Evolutionary conservation across 495 filamentous ascomycete genomes (phyloP), one percentile per base, ranked within the genome.

Genomic region (Aspergillus biplanus): DNA sequence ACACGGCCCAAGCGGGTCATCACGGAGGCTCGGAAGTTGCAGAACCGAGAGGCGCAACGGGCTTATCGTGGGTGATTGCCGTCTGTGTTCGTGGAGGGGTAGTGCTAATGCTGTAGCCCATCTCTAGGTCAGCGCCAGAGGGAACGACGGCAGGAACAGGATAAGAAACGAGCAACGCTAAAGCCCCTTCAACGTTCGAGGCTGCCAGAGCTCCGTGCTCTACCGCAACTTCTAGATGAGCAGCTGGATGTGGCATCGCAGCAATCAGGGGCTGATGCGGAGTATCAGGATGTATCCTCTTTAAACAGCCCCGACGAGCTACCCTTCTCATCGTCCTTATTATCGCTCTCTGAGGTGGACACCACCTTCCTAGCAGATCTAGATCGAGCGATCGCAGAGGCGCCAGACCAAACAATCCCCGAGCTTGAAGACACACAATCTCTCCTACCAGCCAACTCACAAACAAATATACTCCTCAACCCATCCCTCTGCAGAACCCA

Each of bases 21-120:
- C 39, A 82, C 79, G 4, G 64, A 66, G 12, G 78, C 79, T 34
- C 70, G 78, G 7, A 74, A 71, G 65, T 72, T 76, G 42, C 78
- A 80, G 59, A 82, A 82, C 39, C 63, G 71, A 31, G 57, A 72
- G 16, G 74, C 77, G n/a, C 79, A 82, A 61, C 69, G 69, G 59
- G 67, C 69, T 7, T 82, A 75, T 53, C 71, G 79, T 82, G 66
- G 47, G 74, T 69, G 4, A 21, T n/a, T 13, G 39, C 56, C 6
- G 4, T 12, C 16, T 1, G 1, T 5, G 42, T 2, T 2, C 1
- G 21, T 27, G 21, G 21, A 27, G 21, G 21, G 21, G 21, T 2
- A 15, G 13, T 48, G 31, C 57, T 56, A 21, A 59, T 7, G 32
- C 6, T 6, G 18, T n/a, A n/a, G n/a, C n/a, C n/a, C n/a, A n/a